Percentiles rank a stretch among this genome's conserved stretches.
phyloP scores from a whole-genome alignment of 2,329 filamentous ascomycete species.

The Xylariaceae sp. region DNA sequence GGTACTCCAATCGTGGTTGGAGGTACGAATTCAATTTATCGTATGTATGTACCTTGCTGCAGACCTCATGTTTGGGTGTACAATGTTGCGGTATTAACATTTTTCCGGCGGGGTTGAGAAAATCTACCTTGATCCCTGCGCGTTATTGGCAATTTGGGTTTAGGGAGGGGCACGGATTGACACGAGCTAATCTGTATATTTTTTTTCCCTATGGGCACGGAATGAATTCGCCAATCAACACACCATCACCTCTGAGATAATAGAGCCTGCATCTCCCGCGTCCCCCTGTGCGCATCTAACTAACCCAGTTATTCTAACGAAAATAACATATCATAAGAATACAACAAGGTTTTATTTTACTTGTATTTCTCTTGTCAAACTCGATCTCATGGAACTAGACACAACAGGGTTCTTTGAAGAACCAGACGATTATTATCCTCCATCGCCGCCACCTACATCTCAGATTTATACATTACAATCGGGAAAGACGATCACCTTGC shows the following conservation, averaged over 20 bases:
- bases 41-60: neutral
- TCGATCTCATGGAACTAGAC: constrained; percentile 23
- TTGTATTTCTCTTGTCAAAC: neutral
- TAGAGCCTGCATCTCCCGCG: too few species aligned
- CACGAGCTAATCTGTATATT: neutral
- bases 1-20: too few species aligned
- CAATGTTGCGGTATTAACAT: neutral
- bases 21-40: too few species aligned
- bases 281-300: too few species aligned
- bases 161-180: neutral
- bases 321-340: neutral
- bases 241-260: neutral
- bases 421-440: constrained; percentile 77
- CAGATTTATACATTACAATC: constrained; percentile 71
- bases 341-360: neutral
- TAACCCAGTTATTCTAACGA: too few species aligned
- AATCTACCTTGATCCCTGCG: neutral
- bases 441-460: constrained; percentile 74
- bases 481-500: constrained; percentile 67
- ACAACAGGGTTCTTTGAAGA: constrained; percentile 68
- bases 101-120: neutral
- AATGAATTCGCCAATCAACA: neutral
- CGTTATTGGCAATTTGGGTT: neutral
- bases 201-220: neutral
- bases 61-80: neutral